These are phyloP conservation scores for Athelia psychrophila DNA, from an alignment of 1,284 basidiomycete species.

Conservation along the genomic window DNA sequence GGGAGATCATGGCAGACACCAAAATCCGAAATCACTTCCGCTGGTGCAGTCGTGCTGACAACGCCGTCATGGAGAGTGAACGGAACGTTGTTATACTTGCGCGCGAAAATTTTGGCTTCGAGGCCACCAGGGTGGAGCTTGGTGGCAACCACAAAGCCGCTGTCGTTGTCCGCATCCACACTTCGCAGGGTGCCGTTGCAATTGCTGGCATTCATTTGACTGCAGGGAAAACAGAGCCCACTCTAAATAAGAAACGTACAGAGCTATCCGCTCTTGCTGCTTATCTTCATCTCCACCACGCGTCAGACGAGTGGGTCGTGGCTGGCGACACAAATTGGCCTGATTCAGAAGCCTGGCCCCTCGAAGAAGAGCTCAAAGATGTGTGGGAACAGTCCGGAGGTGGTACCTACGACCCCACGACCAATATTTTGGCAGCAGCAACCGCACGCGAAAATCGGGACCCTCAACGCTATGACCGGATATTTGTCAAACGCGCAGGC, in stretches of 20 bases:
- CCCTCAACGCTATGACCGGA: constrained; percentile 16
- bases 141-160: constrained; percentile 17
- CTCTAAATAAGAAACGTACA: constrained; percentile 8
- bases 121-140: constrained; percentile 8
- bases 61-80: constrained; percentile 11
- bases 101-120: constrained; percentile 6
- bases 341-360: constrained; percentile 1
- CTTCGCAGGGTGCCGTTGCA: constrained; percentile 3
- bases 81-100: constrained; percentile 16
- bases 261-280: constrained; percentile 9
- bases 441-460: constrained; percentile 9
- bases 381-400: constrained; percentile 1
- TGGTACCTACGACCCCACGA: constrained; percentile 14
- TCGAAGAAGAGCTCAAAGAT: constrained; percentile 5
- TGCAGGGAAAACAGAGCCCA: constrained; percentile 6
- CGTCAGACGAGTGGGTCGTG: constrained; percentile 13
- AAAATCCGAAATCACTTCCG: constrained; percentile 5
- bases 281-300: constrained; percentile 7
- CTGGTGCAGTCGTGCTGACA: constrained; percentile 10
- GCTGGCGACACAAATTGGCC: constrained; percentile 17
- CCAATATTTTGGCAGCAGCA: constrained; percentile 12
- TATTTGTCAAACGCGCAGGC: constrained; percentile 9
- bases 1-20: constrained; percentile 4
- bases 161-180: constrained; percentile 1
- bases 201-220: constrained; percentile 16